Base-by-base conservation (phyloP, 805 yeast genomes). In the Yarrowia sp. region DNA sequence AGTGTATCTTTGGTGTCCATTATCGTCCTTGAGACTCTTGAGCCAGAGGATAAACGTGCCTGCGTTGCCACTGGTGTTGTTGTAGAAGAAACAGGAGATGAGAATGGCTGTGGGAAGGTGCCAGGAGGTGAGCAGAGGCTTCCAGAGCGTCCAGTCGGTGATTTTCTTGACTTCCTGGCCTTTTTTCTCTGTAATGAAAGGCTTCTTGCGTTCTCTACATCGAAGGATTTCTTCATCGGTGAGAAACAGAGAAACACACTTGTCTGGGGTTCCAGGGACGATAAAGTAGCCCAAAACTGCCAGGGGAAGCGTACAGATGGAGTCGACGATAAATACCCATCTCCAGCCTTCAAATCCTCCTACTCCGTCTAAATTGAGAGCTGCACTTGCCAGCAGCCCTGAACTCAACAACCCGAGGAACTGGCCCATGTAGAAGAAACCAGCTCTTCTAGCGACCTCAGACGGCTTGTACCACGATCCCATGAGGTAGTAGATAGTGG, bases 361-460 rank as follows among this genome's bases (percentile, higher is more conserved):
- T 56, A 77, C 75, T 68, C 80, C 79, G 71, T 86, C 82, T 72
- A 89, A 79, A 72, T 85, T 78, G 45, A 78, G 79, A 35, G 84
- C 77, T 14, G 84, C 82, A 7, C 86, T 82, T 66, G 85, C 85
- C 53, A 85, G 78, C 70, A 88, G 83, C 70, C 85, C 70, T 71
- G 83, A 87, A 5, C 92, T 92, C 70, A 89, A 82, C n/a, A 90
- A 86, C 68, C 92, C 92, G 3, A 89, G 87, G 71, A 90, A 89
- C 32, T 89, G 92, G 74, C 92, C 92, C 2, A 92, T 90, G 79
- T 89, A 89, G 78, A 89, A 89, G 65, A 87, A 83, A 40, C 89
- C 83, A 76, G 87, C 88, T 67, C 94, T 79, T 75, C 87, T 83
- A 77, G 88, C 91, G 12, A 91, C 84, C 76, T 89, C 93, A 14